Evolutionary conservation across 2,329 filamentous ascomycete genomes (phyloP).

Genomic region (Teratosphaeria gauchensis): DNA sequence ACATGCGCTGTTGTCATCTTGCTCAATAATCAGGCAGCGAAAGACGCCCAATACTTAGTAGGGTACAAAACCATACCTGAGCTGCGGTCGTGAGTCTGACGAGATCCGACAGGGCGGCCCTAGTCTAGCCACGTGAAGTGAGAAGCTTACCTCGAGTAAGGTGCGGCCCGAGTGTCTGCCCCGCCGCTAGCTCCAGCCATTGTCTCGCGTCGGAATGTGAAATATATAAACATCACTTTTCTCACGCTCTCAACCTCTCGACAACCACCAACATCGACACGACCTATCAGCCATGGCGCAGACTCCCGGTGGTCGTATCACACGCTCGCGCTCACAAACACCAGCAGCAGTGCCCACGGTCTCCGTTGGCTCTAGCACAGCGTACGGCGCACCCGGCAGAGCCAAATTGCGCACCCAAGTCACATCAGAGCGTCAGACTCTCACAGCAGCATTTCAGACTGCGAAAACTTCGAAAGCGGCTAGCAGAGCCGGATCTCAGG

Average conservation of each 20-base stretch:
- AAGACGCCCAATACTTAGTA: background rate
- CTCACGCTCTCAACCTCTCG: background rate
- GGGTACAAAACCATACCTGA: background rate
- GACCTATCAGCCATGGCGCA: background rate
- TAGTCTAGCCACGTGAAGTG: background rate
- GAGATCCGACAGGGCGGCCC: background rate
- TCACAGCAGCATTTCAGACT: background rate
- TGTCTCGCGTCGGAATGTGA: background rate
- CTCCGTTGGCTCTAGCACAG: conserved; percentile 4
- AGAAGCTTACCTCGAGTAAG: background rate
- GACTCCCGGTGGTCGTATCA: background rate
- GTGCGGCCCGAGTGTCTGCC: background rate
- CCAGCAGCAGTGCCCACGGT: conserved; percentile 5
- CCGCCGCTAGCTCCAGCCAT: background rate
- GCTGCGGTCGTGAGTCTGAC: background rate
- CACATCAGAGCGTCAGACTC: background rate
- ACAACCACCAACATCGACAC: background rate
- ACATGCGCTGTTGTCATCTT: background rate
- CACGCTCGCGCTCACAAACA: conserved; percentile 1
- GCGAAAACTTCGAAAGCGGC: background rate
- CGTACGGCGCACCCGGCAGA: conserved; percentile 9
- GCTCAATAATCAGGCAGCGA: background rate
- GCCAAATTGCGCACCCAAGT: conserved; percentile 4
- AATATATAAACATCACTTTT: background rate
- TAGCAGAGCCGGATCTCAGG: background rate